Conservation (phyloP, 2,329 filamentous ascomycete species). For the Shiraia sp. region DNA sequence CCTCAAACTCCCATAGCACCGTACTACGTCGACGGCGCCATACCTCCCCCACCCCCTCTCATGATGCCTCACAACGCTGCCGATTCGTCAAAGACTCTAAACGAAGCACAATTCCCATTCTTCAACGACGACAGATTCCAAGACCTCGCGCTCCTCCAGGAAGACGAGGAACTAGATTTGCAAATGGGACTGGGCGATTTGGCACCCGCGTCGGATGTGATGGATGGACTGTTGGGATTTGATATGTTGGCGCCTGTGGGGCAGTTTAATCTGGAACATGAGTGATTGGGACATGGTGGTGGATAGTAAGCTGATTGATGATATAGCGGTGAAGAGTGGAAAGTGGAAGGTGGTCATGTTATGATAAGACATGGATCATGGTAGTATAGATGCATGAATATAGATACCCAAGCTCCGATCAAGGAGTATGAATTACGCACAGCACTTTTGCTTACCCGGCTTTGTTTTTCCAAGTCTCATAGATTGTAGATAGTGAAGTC, state of each 20-base stretch:
- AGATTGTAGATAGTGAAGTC: no score
- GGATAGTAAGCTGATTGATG: no score
- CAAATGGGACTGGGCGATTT: conserved; percentile 26
- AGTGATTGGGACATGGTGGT: no score
- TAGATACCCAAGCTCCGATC: no score
- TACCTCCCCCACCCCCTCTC: conserved; percentile 1
- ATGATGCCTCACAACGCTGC: no score
- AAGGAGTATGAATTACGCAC: no score
- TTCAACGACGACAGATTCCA: conserved; percentile 16
- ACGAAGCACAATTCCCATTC: conserved; percentile 13
- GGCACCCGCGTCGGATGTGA: conserved; percentile 22
- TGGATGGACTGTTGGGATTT: conserved; percentile 22
- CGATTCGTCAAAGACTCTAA: not conserved
- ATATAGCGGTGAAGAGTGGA: no score
- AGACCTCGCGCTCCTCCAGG: conserved; percentile 19
- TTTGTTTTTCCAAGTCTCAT: no score
- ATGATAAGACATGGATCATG: no score
- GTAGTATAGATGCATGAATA: no score
- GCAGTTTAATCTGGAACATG: conserved; percentile 24
- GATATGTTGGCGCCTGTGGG: conserved; percentile 32
- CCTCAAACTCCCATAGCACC: conserved; percentile 37
- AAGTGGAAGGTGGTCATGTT: no score
- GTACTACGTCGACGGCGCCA: conserved; percentile 19
- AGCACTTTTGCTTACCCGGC: no score
- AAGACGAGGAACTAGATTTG: conserved; percentile 29